Evolutionary conservation across 2,329 filamentous ascomycete species (phyloP), one percentile per base, ranked within the genome.

Genomic region (Ophiostoma perfectum): DNA sequence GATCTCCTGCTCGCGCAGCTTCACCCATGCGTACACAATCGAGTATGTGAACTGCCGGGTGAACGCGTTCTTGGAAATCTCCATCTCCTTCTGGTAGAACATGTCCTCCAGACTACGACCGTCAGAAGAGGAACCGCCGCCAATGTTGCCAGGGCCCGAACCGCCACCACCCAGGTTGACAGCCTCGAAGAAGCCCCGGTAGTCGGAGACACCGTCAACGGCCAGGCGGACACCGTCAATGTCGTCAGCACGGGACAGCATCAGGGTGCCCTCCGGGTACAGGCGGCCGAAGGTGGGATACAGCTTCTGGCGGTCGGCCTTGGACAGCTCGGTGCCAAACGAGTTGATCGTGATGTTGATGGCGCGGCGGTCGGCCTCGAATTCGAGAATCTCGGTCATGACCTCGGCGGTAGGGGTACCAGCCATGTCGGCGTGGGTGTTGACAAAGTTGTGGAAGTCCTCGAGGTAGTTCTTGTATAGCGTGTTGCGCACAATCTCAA

Each of bases 311-410:
- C 95, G 89, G 77, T 98, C 95, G 60, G 87, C 85, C 85, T 99
- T 99, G 75, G 88, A 90, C 65, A 99, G 85, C 78, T 99, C 95
- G 8, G 96, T 99, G 72, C 95, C 95, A 75, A 99, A 98, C 0
- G 93, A 97, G 83, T 99, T 99, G 74, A 99, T 86, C 1, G 95
- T 99, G 78, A 99, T 99, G 81, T 99, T 99, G 83, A 99, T 99
- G 75, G 93, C 92, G 77, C 95, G 88, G 73, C 95, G 87, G 77
- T 99, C 95, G 38, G 96, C 95, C 82, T 99, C 95, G 74, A 99
- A 99, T 77, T 97, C 91, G 65, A 99, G 83, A 66, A 97, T 91
- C 80, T 98, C 94, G 7, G 90, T 88, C 95, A 99, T 99, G 77
- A 97, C 88, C 75, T 97, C 93, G 60, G 92, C 85, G 0, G 95